A percentile compares a stretch with the other conserved stretches of the same genome.
Conservation (phyloP, 192 early-diverging fungal genomes). For the Coemansia sp. region DNA sequence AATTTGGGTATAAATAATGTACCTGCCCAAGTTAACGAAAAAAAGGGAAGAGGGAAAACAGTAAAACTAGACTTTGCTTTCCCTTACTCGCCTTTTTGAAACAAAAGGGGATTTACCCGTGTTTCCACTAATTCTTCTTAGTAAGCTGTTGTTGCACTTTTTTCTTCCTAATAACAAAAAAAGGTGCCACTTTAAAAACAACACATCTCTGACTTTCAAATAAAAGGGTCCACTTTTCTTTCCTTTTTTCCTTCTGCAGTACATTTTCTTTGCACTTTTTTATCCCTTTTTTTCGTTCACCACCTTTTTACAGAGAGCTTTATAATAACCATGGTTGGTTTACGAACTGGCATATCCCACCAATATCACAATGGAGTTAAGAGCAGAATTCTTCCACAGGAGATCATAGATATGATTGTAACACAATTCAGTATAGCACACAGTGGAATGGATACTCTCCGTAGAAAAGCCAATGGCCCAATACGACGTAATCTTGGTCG, state of each 20-base stretch:
- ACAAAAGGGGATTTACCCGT: not conserved
- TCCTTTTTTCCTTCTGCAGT: not conserved
- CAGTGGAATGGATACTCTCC: not conserved
- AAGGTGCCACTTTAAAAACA: conserved; percentile 3
- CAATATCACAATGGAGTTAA: not conserved
- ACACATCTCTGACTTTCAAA: not conserved
- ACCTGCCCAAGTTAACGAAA: too few relatives aligned
- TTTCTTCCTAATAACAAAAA: not conserved
- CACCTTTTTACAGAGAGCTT: not conserved
- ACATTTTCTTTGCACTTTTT: not conserved
- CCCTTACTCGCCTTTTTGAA: not conserved
- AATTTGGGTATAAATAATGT: too few relatives aligned
- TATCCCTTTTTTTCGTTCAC: not conserved
- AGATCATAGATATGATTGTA: conserved; percentile 11
- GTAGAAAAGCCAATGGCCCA: not conserved
- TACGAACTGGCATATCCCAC: not conserved
- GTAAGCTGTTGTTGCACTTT: too few relatives aligned
- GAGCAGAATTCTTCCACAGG: too few relatives aligned
- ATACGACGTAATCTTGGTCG: not conserved
- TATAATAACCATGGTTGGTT: not conserved
- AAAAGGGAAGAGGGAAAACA: not conserved
- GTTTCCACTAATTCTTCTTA: not conserved
- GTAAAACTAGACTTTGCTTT: not conserved
- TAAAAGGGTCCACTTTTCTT: not conserved
- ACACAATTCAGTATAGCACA: not conserved